Percentiles rank a stretch among this genome's conserved stretches.
Evolutionary conservation across 1,139 yeast species (phyloP).

Genomic region (Kodamaea sp.): DNA sequence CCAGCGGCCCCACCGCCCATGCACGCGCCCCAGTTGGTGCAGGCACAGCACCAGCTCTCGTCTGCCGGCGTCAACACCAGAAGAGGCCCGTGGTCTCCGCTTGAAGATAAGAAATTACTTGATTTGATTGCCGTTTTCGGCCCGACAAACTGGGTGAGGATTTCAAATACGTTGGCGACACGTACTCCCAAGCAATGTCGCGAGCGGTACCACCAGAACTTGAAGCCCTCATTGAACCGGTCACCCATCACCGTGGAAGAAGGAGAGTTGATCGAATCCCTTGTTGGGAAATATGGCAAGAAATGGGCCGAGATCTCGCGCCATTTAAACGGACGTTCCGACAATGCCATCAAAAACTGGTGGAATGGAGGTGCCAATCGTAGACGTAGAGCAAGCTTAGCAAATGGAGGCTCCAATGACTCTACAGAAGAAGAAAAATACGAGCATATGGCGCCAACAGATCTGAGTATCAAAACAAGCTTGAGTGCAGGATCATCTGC

Average conservation of each 20-base stretch:
- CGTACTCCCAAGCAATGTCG: conserved; percentile 92
- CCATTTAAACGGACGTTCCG: conserved; percentile 80
- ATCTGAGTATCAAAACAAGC: background rate
- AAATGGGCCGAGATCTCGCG: conserved; percentile 95
- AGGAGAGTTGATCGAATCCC: conserved; percentile 73
- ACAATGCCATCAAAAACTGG: conserved; percentile 93
- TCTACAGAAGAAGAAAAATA: background rate
- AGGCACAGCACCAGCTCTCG: conserved; percentile 1
- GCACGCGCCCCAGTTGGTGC: background rate
- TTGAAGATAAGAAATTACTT: conserved; percentile 71
- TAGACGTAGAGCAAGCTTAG: conserved; percentile 51
- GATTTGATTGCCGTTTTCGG: conserved; percentile 71
- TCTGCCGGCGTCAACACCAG: conserved; percentile 9
- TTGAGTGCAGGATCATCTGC: conserved; percentile 1
- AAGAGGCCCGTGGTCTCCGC: conserved; percentile 89
- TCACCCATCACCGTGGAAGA: conserved; percentile 83
- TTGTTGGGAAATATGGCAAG: conserved; percentile 78
- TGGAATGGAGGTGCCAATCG: conserved; percentile 94
- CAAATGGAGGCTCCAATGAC: conserved; percentile 4
- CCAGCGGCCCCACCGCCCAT: conserved; percentile 1
- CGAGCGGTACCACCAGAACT: conserved; percentile 87
- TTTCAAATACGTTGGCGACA: conserved; percentile 67
- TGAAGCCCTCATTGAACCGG: conserved; percentile 79
- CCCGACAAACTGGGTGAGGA: conserved; percentile 90
- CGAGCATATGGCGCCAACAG: background rate